Percentiles rank a stretch among this genome's conserved stretches.
Evolutionary conservation across 805 yeast genomes (phyloP).

Genomic region (Wickerhamomyces silvicola): DNA sequence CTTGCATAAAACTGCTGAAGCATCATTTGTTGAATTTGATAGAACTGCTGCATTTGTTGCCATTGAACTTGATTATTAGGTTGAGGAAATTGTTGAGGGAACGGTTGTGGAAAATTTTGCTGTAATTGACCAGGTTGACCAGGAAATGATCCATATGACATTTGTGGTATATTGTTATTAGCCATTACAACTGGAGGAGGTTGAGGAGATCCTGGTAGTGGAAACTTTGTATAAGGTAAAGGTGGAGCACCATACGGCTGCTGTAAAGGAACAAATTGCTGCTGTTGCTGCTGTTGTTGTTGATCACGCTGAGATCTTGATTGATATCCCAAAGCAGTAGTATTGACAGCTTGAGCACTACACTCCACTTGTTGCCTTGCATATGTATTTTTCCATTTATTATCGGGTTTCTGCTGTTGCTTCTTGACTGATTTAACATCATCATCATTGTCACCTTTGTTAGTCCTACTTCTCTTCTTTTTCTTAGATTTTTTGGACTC

Average conservation of each 20-base stretch:
- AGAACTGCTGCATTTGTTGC: conserved; percentile 25
- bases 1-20: conserved; percentile 19
- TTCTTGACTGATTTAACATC: neutral
- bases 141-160: too few relatives aligned
- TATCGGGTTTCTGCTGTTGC: conserved; percentile 1
- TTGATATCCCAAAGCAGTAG: conserved; percentile 9
- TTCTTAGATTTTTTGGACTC: conserved; percentile 60
- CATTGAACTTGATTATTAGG: conserved; percentile 25
- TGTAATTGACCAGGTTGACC: neutral
- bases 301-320: conserved; percentile 23
- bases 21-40: conserved; percentile 23
- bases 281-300: conserved; percentile 6
- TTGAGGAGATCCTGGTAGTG: too few relatives aligned
- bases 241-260: conserved; percentile 15
- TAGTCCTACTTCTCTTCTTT: conserved; percentile 36
- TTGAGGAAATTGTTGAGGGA: conserved; percentile 17
- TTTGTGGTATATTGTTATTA: too few relatives aligned
- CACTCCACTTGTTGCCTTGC: conserved; percentile 1
- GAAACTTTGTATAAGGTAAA: too few relatives aligned
- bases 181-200: too few relatives aligned
- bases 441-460: conserved; percentile 8
- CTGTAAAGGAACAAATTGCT: conserved; percentile 13
- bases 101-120: too few relatives aligned
- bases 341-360: neutral
- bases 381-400: conserved; percentile 1